These are phyloP conservation scores for Staphylotrichum longicolle DNA, from an alignment of 495 filamentous ascomycete species.

Conservation along the genomic window DNA sequence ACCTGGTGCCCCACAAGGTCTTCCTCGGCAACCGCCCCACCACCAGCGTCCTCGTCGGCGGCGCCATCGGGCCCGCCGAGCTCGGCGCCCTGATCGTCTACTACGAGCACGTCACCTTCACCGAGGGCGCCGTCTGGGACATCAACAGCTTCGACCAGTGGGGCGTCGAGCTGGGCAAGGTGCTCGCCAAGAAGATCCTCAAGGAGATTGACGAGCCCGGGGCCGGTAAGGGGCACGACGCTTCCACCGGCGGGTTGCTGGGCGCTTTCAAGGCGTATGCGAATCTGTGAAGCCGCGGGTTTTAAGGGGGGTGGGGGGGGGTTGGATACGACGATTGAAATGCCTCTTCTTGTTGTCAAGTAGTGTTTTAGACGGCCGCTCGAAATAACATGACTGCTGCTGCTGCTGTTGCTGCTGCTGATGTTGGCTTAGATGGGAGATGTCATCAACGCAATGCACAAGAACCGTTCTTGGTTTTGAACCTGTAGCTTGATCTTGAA, in stretches of 20 bases:
- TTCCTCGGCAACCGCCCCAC: constrained; percentile 98
- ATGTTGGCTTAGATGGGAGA: too few relatives aligned
- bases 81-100: constrained; percentile 95
- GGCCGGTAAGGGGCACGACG: constrained; percentile 71
- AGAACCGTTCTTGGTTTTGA: too few relatives aligned
- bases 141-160: constrained; percentile 99
- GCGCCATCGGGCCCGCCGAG: constrained; percentile 87
- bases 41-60: constrained; percentile 85
- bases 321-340: too few relatives aligned
- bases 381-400: too few relatives aligned
- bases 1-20: constrained; percentile 94
- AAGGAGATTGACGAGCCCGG: constrained; percentile 72
- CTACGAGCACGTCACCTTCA: constrained; percentile 98
- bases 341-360: too few relatives aligned
- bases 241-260: constrained; percentile 83
- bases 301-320: not conserved
- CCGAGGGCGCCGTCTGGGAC: constrained; percentile 96
- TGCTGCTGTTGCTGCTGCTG: too few relatives aligned
- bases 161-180: constrained; percentile 98
- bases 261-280: constrained; percentile 67
- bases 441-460: too few relatives aligned
- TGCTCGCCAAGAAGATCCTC: constrained; percentile 86
- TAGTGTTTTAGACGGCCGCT: too few relatives aligned
- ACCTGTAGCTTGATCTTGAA: too few relatives aligned
- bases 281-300: constrained; percentile 2